Evolutionary conservation across 75 land plant species (phyloP).

Genomic region (Picea sitchensis): DNA sequence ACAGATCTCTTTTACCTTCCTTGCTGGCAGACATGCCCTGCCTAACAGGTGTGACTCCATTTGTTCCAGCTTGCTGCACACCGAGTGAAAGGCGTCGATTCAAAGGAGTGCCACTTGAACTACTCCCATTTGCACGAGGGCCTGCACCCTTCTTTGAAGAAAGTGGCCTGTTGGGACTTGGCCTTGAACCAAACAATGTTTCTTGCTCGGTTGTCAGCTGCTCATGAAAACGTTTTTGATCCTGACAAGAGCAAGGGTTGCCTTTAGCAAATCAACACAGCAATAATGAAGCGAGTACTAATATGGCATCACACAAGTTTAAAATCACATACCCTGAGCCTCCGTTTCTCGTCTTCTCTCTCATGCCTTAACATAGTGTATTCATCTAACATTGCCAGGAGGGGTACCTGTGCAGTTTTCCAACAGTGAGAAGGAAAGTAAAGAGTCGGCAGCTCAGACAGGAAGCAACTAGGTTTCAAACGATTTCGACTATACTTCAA

Average conservation of each 20-base stretch:
- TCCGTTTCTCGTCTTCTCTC: slow-evolving; percentile 90
- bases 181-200: slow-evolving; percentile 65
- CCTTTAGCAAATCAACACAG: slow-evolving; percentile 3
- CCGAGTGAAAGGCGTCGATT: slow-evolving; percentile 71
- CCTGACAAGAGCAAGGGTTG: slow-evolving; percentile 36
- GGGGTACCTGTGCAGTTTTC: slow-evolving; percentile 50
- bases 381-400: slow-evolving; percentile 96
- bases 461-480: not conserved
- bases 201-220: slow-evolving; percentile 78
- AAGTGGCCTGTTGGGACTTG: slow-evolving; percentile 71
- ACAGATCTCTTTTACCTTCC: slow-evolving; percentile 41
- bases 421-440: not conserved
- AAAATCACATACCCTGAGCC: slow-evolving; percentile 62
- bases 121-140: slow-evolving; percentile 51
- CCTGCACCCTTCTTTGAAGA: slow-evolving; percentile 62
- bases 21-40: slow-evolving; percentile 50
- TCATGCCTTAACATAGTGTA: slow-evolving; percentile 89
- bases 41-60: slow-evolving; percentile 42
- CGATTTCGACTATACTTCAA: not conserved
- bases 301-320: not conserved
- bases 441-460: not conserved
- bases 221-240: slow-evolving; percentile 80
- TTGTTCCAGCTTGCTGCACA: slow-evolving; percentile 33
- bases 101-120: slow-evolving; percentile 45
- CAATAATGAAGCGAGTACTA: not conserved